These are phyloP conservation scores for Corrigiola litoralis DNA, from an alignment of 179 eudicot species.

Conservation along the genomic window DNA sequence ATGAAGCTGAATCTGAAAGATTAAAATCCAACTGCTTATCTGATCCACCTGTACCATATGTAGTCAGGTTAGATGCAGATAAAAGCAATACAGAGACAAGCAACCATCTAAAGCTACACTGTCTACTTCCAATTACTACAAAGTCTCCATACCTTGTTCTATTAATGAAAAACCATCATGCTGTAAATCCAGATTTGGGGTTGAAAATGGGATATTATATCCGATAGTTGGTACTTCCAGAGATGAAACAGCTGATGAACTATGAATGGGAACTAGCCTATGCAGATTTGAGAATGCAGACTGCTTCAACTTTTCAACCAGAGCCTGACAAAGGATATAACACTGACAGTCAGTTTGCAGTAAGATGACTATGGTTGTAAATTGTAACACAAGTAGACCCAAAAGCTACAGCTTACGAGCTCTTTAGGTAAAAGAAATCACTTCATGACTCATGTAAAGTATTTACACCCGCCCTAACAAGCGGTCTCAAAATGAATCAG, in stretches of 20 bases:
- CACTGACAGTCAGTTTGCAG: slow-evolving; percentile 8
- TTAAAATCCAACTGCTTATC: slow-evolving; percentile 24
- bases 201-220: slow-evolving; percentile 14
- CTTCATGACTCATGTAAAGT: too few species aligned
- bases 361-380: background rate
- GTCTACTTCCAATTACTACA: background rate
- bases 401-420: background rate
- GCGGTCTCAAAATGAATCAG: background rate
- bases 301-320: slow-evolving; percentile 49
- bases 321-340: slow-evolving; percentile 32
- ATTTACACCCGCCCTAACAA: background rate
- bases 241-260: slow-evolving; percentile 20
- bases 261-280: slow-evolving; percentile 29
- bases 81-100: background rate
- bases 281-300: slow-evolving; percentile 36
- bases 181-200: slow-evolving; percentile 27
- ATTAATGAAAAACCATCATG: slow-evolving; percentile 25
- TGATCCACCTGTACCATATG: slow-evolving; percentile 21
- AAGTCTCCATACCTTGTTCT: slow-evolving; percentile 39
- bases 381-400: background rate
- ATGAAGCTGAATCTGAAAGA: slow-evolving; percentile 33
- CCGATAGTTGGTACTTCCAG: slow-evolving; percentile 26
- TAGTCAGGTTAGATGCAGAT: background rate
- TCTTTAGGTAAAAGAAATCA: background rate
- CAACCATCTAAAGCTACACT: background rate